Base-by-base conservation (phyloP, 805 yeast genomes). In the Candida dajiaensis region DNA sequence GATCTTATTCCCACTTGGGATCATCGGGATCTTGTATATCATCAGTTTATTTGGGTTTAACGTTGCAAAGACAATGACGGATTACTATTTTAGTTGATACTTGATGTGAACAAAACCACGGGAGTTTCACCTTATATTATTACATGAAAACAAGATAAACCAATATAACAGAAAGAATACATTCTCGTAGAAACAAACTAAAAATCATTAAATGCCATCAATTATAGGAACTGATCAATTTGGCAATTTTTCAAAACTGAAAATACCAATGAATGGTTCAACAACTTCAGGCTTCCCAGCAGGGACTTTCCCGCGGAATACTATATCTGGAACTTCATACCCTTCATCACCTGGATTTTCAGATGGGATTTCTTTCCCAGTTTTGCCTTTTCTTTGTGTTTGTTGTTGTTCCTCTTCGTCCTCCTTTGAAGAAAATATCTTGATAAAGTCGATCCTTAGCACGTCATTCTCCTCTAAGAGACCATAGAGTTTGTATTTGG, bases 21-120 rank as follows among this genome's bases (percentile, higher is more conserved):
- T 77, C 3, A 69, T 83, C 44, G 73, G 75, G 1, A 53, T 85
- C 2, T 57, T 74, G 9, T 89, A 86, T 78, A 38, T 85, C 12
- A 57, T 81, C 43, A 74, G 88, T 38, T 55, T 82, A 33, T 72
- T 83, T 48, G 86, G 92, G 4, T 77, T 84, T 64, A 87, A 87
- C 53, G 73, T 89, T 45, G 89, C 95, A 2, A 76, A 76, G 52
- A 73, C 74, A 42, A 81, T 85, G 86, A 70, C 78, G 12, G 50
- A 52, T 37, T 43, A 44, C 40, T 58, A 58, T 47, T 58, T 58
- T 31, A 54, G 54, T 25, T 57, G 31, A 31, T 16, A 22, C 5
- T 22, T 8, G 8, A 22, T 22, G 8, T 6, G 5, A 8, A 22
- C 8, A 22, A 22, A 22, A n/a, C n/a, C n/a, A n/a, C n/a, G n/a